phyloP scores from a whole-genome alignment of 768 basidiomycete species.

The Vararia minispora region DNA sequence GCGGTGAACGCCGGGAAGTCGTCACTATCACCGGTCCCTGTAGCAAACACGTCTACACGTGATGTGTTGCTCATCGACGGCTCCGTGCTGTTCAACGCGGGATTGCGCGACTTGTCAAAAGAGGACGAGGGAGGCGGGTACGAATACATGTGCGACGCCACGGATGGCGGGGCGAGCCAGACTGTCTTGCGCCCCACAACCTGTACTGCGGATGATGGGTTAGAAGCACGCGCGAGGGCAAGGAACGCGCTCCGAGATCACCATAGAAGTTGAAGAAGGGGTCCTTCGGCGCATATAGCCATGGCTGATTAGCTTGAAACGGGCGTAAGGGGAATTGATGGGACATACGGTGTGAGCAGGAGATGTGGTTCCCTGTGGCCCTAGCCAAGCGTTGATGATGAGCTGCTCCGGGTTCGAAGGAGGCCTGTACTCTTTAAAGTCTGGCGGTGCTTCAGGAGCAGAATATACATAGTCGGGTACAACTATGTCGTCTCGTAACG shows the following conservation, averaged over 20 bases:
- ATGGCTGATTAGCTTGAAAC: constrained; percentile 3
- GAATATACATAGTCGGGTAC: constrained; percentile 89
- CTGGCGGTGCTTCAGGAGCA: constrained; percentile 30
- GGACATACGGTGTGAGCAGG: constrained; percentile 80
- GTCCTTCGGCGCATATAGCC: constrained; percentile 41
- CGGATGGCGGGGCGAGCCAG: constrained; percentile 76
- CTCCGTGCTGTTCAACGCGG: constrained; percentile 27
- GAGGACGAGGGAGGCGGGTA: constrained; percentile 20
- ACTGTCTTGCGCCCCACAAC: constrained; percentile 82
- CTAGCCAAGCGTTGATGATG: constrained; percentile 74
- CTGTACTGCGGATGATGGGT: constrained; percentile 47
- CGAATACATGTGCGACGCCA: constrained; percentile 49
- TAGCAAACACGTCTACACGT: constrained; percentile 64
- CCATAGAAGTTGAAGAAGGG: constrained; percentile 90
- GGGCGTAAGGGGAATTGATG: constrained; percentile 1
- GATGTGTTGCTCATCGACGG: constrained; percentile 75
- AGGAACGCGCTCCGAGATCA: constrained; percentile 22
- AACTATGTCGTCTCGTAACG: constrained; percentile 58
- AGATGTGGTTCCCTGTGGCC: constrained; percentile 66
- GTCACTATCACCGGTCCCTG: constrained; percentile 15
- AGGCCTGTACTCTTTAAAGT: constrained; percentile 43
- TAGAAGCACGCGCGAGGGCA: not conserved
- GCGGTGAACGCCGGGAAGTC: constrained; percentile 42
- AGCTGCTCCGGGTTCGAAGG: constrained; percentile 57
- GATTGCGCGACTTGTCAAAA: constrained; percentile 20